Conservation (phyloP, 169 alveolate genomes). For the Eimeria falciformis region DNA sequence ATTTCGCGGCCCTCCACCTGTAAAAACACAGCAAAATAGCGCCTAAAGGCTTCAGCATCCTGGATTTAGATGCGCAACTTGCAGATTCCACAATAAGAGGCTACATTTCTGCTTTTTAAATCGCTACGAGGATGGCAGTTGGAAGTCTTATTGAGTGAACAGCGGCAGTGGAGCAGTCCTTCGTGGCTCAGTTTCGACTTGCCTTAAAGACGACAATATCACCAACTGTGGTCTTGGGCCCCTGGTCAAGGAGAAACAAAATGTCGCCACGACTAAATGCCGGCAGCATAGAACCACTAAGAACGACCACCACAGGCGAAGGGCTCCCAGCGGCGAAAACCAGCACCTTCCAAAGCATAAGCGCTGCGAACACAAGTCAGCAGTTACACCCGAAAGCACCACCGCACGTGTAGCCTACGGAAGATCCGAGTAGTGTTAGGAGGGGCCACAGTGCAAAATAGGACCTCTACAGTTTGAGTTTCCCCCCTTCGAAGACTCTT, state of each 20-base stretch:
- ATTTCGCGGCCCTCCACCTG: constrained; percentile 92
- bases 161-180: background rate
- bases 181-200: background rate
- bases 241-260: constrained; percentile 84
- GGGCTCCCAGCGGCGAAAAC: constrained; percentile 91
- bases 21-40: constrained; percentile 62
- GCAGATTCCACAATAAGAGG: background rate
- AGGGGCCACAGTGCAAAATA: too few relatives aligned
- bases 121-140: too few relatives aligned
- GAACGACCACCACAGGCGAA: constrained; percentile 96
- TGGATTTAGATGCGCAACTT: background rate
- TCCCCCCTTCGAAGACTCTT: too few relatives aligned
- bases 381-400: background rate
- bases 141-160: too few relatives aligned
- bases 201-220: constrained; percentile 80
- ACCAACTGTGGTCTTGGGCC: constrained; percentile 67
- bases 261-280: constrained; percentile 96
- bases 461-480: too few relatives aligned
- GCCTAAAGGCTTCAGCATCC: background rate
- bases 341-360: constrained; percentile 95
- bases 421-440: too few relatives aligned
- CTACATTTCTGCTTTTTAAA: too few relatives aligned
- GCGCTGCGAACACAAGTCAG: constrained; percentile 86
- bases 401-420: too few relatives aligned
- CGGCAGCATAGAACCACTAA: constrained; percentile 96